Evolutionary conservation across 2,329 filamentous ascomycete species (phyloP).

Genomic region (Botrytis medusae): DNA sequence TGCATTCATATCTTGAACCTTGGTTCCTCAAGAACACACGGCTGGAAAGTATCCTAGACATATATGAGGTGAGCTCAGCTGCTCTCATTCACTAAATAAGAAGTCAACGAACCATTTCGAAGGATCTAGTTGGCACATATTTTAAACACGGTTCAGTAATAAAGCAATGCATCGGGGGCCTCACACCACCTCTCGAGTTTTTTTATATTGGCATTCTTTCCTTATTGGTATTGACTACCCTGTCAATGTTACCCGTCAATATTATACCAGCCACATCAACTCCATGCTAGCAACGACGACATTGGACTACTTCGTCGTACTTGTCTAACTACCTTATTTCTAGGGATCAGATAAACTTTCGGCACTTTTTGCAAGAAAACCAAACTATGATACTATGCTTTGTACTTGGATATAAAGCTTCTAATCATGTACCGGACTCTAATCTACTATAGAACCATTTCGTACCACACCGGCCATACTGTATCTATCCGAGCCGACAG

Average conservation of each 20-base stretch:
- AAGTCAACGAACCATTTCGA: background rate
- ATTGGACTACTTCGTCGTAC: background rate
- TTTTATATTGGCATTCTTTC: background rate
- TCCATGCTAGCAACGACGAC: background rate
- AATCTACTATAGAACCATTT: background rate
- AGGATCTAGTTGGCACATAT: background rate
- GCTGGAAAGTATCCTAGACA: conserved; percentile 14
- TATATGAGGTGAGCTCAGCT: conserved; percentile 19
- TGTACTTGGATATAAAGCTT: background rate
- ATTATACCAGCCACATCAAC: conserved; percentile 12
- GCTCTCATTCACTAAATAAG: background rate
- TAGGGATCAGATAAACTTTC: background rate
- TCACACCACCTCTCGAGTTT: background rate
- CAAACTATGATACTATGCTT: background rate
- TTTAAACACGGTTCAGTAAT: background rate
- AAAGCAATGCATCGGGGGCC: background rate
- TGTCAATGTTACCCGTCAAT: background rate
- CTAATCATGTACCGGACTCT: background rate
- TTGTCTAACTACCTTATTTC: too few species aligned
- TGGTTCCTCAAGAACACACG: conserved; percentile 11
- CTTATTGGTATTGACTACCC: background rate
- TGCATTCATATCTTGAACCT: background rate
- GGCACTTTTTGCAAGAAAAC: background rate
- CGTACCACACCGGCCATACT: conserved; percentile 15
- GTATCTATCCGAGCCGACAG: conserved; percentile 19